Percentiles rank a stretch among this genome's conserved stretches.
Conservation (phyloP, 2,329 filamentous ascomycete genomes). For the Reticulascus tulasneorum region DNA sequence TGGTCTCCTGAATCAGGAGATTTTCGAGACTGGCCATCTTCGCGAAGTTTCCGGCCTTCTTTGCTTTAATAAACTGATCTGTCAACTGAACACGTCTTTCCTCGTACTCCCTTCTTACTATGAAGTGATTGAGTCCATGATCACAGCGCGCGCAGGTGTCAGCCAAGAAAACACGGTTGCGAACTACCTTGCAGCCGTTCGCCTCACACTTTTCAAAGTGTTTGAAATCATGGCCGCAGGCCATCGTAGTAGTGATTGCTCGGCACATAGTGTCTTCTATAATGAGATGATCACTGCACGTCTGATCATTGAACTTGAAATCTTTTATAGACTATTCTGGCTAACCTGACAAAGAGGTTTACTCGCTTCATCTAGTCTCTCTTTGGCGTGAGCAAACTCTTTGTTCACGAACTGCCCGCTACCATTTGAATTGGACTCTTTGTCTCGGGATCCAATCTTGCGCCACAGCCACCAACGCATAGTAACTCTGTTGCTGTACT, state of each 20-base stretch:
- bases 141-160: constrained; percentile 36
- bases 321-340: no score
- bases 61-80: constrained; percentile 21
- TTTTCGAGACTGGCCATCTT: constrained; percentile 19
- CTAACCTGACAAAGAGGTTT: background rate
- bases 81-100: constrained; percentile 21
- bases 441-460: background rate
- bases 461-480: background rate
- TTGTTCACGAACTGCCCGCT: background rate
- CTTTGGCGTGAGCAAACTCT: background rate
- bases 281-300: background rate
- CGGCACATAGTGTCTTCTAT: constrained; percentile 18
- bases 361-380: background rate
- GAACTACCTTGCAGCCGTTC: constrained; percentile 3
- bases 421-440: background rate
- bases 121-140: constrained; percentile 18
- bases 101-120: constrained; percentile 23
- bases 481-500: background rate
- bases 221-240: constrained; percentile 20
- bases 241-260: constrained; percentile 17
- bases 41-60: constrained; percentile 16
- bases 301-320: no score
- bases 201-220: constrained; percentile 9
- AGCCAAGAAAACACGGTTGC: constrained; percentile 19
- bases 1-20: constrained; percentile 14